These are phyloP conservation scores for Mortierella sp. DNA, from an alignment of 371 early-diverging fungal genomes.

Conservation along the genomic window DNA sequence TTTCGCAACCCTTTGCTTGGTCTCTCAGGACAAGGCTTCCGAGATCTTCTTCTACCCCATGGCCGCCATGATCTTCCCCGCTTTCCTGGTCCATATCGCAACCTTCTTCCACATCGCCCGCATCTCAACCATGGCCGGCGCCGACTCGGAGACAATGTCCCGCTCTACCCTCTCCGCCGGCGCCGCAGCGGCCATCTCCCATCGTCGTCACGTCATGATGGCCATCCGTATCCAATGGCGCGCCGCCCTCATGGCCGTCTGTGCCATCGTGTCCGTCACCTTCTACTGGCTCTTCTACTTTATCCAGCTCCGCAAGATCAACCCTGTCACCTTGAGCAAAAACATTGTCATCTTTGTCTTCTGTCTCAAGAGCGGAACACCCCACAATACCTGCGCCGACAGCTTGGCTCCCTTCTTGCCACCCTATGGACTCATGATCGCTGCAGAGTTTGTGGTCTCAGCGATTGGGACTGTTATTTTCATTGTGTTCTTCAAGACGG, in stretches of 20 bases:
- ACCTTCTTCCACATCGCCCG: conserved; percentile 76
- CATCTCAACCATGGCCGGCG: conserved; percentile 62
- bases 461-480: conserved; percentile 69
- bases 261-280: conserved; percentile 63
- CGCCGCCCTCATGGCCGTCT: conserved; percentile 70
- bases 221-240: conserved; percentile 80
- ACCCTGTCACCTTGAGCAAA: conserved; percentile 40
- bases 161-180: conserved; percentile 60
- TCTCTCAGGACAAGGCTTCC: conserved; percentile 65
- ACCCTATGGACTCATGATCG: conserved; percentile 68
- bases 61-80: conserved; percentile 70
- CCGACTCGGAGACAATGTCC: conserved; percentile 67
- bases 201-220: conserved; percentile 69
- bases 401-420: conserved; percentile 59
- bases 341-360: conserved; percentile 61
- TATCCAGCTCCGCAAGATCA: conserved; percentile 64
- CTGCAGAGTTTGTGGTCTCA: conserved; percentile 71
- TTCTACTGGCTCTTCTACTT: conserved; percentile 74
- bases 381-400: conserved; percentile 60
- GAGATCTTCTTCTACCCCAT: conserved; percentile 73
- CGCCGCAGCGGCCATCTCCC: conserved; percentile 60
- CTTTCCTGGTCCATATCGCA: conserved; percentile 68
- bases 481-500: conserved; percentile 72
- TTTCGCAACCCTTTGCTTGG: conserved; percentile 72
- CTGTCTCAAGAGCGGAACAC: conserved; percentile 60